phyloP scores from a whole-genome alignment of 192 early-diverging fungal genomes.

The Obelidium mucronatum region DNA sequence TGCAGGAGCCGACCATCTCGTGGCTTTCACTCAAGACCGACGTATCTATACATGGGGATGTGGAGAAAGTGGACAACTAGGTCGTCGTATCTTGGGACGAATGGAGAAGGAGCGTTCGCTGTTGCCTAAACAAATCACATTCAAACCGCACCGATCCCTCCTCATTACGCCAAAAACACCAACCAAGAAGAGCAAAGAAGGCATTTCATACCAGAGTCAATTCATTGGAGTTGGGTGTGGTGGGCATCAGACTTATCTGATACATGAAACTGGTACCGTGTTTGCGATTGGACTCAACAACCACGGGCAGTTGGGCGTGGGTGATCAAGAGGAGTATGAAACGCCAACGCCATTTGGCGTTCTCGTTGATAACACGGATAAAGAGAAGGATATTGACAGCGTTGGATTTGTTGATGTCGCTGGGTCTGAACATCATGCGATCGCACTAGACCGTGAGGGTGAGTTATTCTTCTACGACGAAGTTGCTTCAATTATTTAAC shows the following conservation, averaged over 20 bases:
- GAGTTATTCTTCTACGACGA: not conserved
- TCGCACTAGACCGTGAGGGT: constrained; percentile 78
- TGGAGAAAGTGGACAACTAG: constrained; percentile 88
- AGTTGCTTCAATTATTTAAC: not conserved
- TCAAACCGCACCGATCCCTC: constrained; percentile 63
- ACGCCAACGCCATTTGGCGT: constrained; percentile 52
- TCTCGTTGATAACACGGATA: constrained; percentile 57
- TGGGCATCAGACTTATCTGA: constrained; percentile 84
- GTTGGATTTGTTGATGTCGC: constrained; percentile 61
- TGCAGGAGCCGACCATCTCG: constrained; percentile 85
- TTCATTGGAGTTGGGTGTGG: constrained; percentile 78
- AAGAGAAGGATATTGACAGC: constrained; percentile 21
- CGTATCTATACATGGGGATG: constrained; percentile 90
- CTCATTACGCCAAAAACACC: constrained; percentile 51
- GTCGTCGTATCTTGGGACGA: constrained; percentile 79
- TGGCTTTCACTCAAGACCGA: constrained; percentile 73
- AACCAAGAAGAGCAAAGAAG: constrained; percentile 35
- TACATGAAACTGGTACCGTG: constrained; percentile 70
- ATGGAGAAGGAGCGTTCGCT: constrained; percentile 45
- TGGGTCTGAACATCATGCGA: constrained; percentile 89
- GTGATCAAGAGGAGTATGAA: constrained; percentile 50
- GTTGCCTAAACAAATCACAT: constrained; percentile 57
- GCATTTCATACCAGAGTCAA: constrained; percentile 41
- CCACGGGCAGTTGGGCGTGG: constrained; percentile 83
- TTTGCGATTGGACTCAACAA: constrained; percentile 93